These are phyloP conservation scores for Hibiscus trionum DNA, from an alignment of 345 rosid species.

Conservation along the genomic window DNA sequence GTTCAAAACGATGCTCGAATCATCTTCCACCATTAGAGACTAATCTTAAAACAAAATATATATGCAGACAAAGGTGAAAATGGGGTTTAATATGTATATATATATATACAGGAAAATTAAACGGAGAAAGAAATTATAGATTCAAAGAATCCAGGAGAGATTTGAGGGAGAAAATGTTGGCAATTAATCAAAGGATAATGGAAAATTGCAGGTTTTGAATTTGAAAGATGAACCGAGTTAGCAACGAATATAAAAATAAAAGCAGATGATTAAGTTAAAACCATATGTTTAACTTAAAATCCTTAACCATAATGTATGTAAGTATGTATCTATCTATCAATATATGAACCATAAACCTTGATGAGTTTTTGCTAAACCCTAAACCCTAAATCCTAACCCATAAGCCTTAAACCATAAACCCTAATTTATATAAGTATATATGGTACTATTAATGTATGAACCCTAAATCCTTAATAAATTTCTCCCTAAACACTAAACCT, in stretches of 20 bases:
- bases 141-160: conserved; percentile 22
- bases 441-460: too few species aligned
- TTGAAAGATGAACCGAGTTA: background rate
- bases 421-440: too few species aligned
- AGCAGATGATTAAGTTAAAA: background rate
- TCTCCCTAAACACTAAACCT: too few species aligned
- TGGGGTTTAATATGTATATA: background rate
- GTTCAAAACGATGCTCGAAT: conserved; percentile 23
- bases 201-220: too few species aligned
- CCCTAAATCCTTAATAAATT: too few species aligned
- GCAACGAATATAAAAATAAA: background rate
- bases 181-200: conserved; percentile 17
- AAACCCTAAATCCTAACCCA: too few species aligned
- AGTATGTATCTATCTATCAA: too few species aligned
- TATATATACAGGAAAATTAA: background rate
- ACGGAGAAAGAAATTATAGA: background rate
- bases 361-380: too few species aligned
- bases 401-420: too few species aligned
- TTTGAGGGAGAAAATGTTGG: conserved; percentile 20
- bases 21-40: conserved; percentile 19
- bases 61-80: background rate
- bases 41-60: background rate
- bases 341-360: too few species aligned
- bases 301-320: too few species aligned
- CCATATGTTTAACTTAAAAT: background rate